Base-by-base conservation (phyloP, 2,329 filamentous ascomycete species). In the Colletotrichum sp. region DNA sequence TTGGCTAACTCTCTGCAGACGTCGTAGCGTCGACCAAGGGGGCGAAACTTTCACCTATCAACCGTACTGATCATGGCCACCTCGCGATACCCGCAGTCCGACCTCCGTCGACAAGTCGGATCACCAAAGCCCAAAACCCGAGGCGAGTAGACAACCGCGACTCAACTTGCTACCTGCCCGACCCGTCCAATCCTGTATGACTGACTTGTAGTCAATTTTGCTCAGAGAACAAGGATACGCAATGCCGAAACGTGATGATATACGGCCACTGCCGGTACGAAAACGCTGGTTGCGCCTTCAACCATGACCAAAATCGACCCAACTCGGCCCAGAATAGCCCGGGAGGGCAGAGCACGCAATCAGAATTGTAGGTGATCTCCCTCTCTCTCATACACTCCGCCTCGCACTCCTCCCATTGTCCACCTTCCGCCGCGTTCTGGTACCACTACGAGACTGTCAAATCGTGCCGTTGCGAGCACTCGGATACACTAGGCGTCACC, bases 201-300 rank as follows among this genome's bases (percentile, higher is more conserved):
- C 78, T 81, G 76, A 82, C 71, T 64, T 60, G 55, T 52, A 67
- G 55, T 69, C 62, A 73, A 68, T 66, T 69, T 69, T 59, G 73
- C 72, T 62, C 79, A 94, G 93, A 95, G 86, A 95, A 94, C 84
- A 98, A 96, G 86, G 96, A 98, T 83, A 98, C 95, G 8, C 90
- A 96, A 73, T 98, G 96, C 87, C 94, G 96, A 82, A 98, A 98
- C 86, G 94, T 98, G 77, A 91, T 96, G 77, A 98, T 98, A 81
- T 98, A 98, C 84, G 96, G 96, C 72, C 95, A 96, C 85, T 98
- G 96, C 85, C 94, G 95, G 78, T 98, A 96, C 86, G 95, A 98
- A 87, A 95, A 98, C 83, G 93, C 95, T 86, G 95, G 95, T 87
- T 98, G 96, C 86, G 93, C 94, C 79, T 98, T 98, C 87, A 97